These are phyloP conservation scores for Mallotus japonicus DNA, from an alignment of 441 rosid genomes.

Conservation along the genomic window DNA sequence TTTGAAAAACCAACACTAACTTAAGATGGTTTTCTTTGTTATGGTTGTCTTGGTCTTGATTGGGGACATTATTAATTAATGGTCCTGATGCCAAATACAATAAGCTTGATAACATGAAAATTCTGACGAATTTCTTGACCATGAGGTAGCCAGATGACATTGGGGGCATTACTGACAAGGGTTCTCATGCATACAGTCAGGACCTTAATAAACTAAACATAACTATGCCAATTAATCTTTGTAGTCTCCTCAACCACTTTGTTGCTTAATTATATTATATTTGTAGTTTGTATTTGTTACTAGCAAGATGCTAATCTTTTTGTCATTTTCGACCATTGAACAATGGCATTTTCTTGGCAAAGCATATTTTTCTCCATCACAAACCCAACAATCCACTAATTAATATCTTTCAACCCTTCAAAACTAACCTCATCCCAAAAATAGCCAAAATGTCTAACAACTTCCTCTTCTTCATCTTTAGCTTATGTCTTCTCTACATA, in stretches of 20 bases:
- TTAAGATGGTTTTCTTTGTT: too few species aligned
- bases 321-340: conserved; percentile 11
- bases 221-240: neutral
- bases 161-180: too few species aligned
- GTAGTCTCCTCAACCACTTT: neutral
- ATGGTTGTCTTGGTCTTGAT: too few species aligned
- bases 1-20: too few species aligned
- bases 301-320: neutral
- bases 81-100: too few species aligned
- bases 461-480: conserved; percentile 32
- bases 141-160: too few species aligned
- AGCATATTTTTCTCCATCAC: conserved; percentile 22
- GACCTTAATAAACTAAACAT: neutral
- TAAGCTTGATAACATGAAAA: too few species aligned
- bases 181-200: too few species aligned
- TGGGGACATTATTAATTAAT: too few species aligned
- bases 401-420: neutral
- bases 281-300: too few species aligned
- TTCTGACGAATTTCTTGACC: too few species aligned
- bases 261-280: too few species aligned
- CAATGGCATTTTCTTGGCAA: neutral
- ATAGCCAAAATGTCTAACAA: conserved; percentile 26
- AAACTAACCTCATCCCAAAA: neutral
- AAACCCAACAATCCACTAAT: neutral
- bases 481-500: conserved; percentile 23